Percentiles rank a stretch among this genome's conserved stretches.
Conservation (phyloP, 2,329 filamentous ascomycete species). For the Ophioceras dolichostomum region DNA sequence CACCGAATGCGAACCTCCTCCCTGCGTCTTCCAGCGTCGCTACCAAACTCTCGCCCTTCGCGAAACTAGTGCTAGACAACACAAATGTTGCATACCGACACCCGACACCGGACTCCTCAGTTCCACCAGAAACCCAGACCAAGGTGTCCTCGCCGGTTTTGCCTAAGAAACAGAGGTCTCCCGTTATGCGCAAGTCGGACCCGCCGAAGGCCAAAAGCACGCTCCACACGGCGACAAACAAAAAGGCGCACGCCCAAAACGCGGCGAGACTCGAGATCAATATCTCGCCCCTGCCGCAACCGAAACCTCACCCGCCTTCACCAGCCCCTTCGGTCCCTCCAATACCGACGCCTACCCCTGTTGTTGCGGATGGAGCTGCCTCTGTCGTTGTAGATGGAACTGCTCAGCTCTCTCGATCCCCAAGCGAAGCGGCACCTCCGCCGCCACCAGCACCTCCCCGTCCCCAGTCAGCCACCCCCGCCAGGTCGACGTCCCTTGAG, state of each 20-base stretch:
- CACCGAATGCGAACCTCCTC: conserved; percentile 11
- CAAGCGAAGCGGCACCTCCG: too few relatives aligned
- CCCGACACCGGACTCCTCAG: conserved; percentile 22
- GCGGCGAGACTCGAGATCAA: conserved; percentile 31
- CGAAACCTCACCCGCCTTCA: too few relatives aligned
- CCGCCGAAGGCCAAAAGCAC: conserved; percentile 8
- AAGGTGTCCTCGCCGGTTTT: neutral
- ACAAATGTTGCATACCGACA: conserved; percentile 26
- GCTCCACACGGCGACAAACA: conserved; percentile 8
- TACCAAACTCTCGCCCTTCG: conserved; percentile 36
- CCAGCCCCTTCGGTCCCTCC: neutral
- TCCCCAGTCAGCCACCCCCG: too few relatives aligned
- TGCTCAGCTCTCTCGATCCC: too few relatives aligned
- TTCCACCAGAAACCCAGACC: conserved; percentile 4
- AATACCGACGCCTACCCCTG: neutral
- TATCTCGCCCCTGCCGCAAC: conserved; percentile 28
- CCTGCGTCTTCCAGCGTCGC: conserved; percentile 19
- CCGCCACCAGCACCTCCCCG: too few relatives aligned
- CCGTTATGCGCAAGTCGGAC: conserved; percentile 7
- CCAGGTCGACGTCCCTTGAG: too few relatives aligned
- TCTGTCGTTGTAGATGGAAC: too few relatives aligned
- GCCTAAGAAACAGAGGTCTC: conserved; percentile 16
- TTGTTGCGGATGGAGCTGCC: too few relatives aligned
- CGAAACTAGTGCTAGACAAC: conserved; percentile 32
- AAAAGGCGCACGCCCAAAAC: conserved; percentile 20